A percentile compares a stretch with the other conserved stretches of the same genome.
These are phyloP conservation scores for Penicillium sp. DNA, from an alignment of 2,329 filamentous ascomycete species.

Conservation along the genomic window DNA sequence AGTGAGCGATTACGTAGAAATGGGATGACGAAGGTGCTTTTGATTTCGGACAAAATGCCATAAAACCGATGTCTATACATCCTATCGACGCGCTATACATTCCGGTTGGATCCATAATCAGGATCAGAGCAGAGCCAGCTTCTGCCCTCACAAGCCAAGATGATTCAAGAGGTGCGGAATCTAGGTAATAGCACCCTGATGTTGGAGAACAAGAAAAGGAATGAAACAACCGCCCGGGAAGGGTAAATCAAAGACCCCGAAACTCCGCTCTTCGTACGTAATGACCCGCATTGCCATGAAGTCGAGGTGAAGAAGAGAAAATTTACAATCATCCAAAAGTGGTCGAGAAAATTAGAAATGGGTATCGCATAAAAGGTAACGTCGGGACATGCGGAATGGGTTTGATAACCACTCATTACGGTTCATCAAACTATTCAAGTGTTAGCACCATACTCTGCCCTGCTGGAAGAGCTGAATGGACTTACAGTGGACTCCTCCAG, in stretches of 20 bases:
- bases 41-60: slow-evolving; percentile 2
- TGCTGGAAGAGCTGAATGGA: slow-evolving; percentile 44
- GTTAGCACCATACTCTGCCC: slow-evolving; percentile 55
- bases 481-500: slow-evolving; percentile 39
- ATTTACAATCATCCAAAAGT: slow-evolving; percentile 10
- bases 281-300: slow-evolving; percentile 13
- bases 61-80: slow-evolving; percentile 17
- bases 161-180: background rate
- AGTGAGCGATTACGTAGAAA: background rate
- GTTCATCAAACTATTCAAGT: slow-evolving; percentile 74
- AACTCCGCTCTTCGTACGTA: slow-evolving; percentile 15
- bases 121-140: slow-evolving; percentile 6
- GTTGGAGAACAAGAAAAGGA: background rate
- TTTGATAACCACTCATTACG: slow-evolving; percentile 31
- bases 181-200: background rate
- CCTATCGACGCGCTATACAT: slow-evolving; percentile 1
- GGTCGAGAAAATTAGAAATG: slow-evolving; percentile 12
- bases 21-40: slow-evolving; percentile 5
- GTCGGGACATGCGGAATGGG: slow-evolving; percentile 8
- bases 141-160: slow-evolving; percentile 1
- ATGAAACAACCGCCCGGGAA: slow-evolving; percentile 2
- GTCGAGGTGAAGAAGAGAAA: slow-evolving; percentile 7
- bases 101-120: background rate
- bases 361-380: slow-evolving; percentile 20
- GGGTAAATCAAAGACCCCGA: slow-evolving; percentile 1